A percentile compares a stretch with the other conserved stretches of the same genome.
Conservation (phyloP, 2,329 filamentous ascomycete genomes). For the Stachybotrys chartarum region DNA sequence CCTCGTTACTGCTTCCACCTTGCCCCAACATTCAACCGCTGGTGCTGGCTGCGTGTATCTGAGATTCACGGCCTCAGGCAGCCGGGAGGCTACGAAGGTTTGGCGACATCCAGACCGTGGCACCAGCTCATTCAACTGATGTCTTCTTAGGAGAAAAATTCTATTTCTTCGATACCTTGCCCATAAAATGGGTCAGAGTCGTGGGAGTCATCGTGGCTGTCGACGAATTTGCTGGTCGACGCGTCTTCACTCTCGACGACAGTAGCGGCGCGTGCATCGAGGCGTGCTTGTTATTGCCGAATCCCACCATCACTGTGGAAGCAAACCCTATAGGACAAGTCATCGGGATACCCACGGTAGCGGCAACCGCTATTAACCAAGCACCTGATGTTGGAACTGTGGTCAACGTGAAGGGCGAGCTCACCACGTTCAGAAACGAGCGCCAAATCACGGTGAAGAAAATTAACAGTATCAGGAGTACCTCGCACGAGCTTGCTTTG, state of each 20-base stretch:
- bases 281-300: constrained; percentile 11
- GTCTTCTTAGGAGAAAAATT: constrained; percentile 38
- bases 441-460: constrained; percentile 48
- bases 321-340: not conserved
- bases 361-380: not conserved
- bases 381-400: constrained; percentile 44
- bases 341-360: not conserved
- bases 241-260: constrained; percentile 56
- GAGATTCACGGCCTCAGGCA: constrained; percentile 43
- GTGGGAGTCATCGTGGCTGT: constrained; percentile 62
- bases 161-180: constrained; percentile 66
- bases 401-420: constrained; percentile 48
- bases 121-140: constrained; percentile 5
- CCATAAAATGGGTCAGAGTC: constrained; percentile 67
- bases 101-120: constrained; percentile 5
- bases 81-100: constrained; percentile 47
- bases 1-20: constrained; percentile 57
- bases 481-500: constrained; percentile 48
- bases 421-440: constrained; percentile 38
- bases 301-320: constrained; percentile 2
- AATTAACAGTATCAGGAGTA: constrained; percentile 39
- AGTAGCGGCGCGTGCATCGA: constrained; percentile 55
- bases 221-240: constrained; percentile 39
- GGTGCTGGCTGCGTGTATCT: constrained; percentile 47
- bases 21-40: constrained; percentile 52